Conservation (phyloP, 768 basidiomycete species). For the Kwoniella botswanensis region DNA sequence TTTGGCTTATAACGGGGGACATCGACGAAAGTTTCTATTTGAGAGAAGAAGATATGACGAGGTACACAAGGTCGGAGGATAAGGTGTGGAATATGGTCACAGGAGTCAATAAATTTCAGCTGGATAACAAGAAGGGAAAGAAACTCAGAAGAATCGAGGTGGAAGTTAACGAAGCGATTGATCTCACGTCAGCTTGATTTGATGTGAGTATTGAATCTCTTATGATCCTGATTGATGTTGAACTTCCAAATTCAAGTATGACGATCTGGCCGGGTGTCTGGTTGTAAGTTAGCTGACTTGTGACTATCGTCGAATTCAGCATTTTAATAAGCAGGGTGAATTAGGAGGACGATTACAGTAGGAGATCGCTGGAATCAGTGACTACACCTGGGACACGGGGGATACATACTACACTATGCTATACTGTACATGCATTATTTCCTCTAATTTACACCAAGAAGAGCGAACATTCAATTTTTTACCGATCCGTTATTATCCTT, state of each 20-base stretch:
- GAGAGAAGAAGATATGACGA: neutral
- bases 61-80: neutral
- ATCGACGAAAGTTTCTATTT: constrained; percentile 16
- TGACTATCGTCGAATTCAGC: no score
- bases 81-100: neutral
- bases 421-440: no score
- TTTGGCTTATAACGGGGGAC: constrained; percentile 19
- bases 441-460: no score
- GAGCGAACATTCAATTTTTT: neutral
- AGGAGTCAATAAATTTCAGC: neutral
- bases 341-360: no score
- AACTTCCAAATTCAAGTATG: no score
- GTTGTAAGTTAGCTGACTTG: no score
- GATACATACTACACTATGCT: no score
- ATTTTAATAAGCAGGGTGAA: no score
- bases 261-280: neutral
- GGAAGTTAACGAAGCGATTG: neutral
- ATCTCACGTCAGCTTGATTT: constrained; percentile 5
- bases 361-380: no score
- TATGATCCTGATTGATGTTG: no score
- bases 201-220: neutral
- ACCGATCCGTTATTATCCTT: constrained; percentile 7
- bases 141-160: neutral
- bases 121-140: neutral
- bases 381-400: no score